A percentile compares a stretch with the other conserved stretches of the same genome.
Evolutionary conservation across 345 rosid species (phyloP).

Genomic region (Cardamine chenopodiifolia): DNA sequence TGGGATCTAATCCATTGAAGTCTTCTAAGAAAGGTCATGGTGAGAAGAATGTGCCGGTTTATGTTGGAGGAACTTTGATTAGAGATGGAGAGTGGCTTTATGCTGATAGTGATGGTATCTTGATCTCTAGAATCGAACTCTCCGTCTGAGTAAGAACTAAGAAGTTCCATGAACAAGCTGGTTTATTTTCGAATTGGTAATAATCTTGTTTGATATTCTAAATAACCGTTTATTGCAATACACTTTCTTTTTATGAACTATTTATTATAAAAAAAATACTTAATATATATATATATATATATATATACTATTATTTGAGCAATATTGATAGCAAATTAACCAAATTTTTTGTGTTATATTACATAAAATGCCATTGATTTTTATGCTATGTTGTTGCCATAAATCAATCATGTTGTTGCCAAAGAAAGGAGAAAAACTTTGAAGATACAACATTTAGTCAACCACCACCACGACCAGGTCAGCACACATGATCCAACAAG

Average conservation of each 20-base stretch:
- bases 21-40: constrained; percentile 78
- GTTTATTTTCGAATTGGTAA: constrained; percentile 1
- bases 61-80: constrained; percentile 63
- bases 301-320: no score
- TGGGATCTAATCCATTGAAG: constrained; percentile 80
- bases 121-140: constrained; percentile 65
- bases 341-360: no score
- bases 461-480: constrained; percentile 24
- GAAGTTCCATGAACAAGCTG: constrained; percentile 2
- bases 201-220: not conserved
- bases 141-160: constrained; percentile 44
- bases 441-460: constrained; percentile 16
- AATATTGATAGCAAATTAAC: no score
- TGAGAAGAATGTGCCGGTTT: constrained; percentile 62
- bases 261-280: not conserved
- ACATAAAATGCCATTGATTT: no score
- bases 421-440: constrained; percentile 65
- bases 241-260: not conserved
- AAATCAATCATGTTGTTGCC: constrained; percentile 92
- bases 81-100: constrained; percentile 84
- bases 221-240: not conserved
- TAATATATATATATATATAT: no score
- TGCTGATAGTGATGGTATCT: constrained; percentile 82
- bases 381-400: no score
- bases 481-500: constrained; percentile 15